These are phyloP conservation scores for Raphidocelis subcapitata DNA, from an alignment of 139 green algal genomes.

Conservation along the genomic window DNA sequence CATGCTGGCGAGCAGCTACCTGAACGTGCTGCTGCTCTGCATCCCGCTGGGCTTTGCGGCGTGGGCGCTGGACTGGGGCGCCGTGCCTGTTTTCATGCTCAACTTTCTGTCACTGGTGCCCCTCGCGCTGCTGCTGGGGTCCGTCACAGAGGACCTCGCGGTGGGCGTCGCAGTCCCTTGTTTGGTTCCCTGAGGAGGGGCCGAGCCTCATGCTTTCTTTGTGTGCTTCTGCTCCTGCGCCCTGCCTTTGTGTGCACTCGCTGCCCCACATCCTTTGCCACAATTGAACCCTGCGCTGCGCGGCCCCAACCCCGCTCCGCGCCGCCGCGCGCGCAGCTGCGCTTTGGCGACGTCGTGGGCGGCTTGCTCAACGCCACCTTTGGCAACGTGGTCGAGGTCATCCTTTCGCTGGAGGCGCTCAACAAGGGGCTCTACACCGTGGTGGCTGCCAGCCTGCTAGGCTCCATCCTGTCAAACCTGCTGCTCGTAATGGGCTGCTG, in stretches of 20 bases:
- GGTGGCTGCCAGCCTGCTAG: constrained; percentile 78
- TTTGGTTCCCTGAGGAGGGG: no score
- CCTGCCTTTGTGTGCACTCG: no score
- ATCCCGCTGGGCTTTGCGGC: constrained; percentile 62
- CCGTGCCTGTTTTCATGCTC: constrained; percentile 49
- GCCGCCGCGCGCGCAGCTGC: background rate
- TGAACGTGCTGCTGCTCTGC: constrained; percentile 76
- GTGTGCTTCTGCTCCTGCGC: no score
- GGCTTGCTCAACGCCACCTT: constrained; percentile 87
- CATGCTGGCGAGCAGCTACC: constrained; percentile 51
- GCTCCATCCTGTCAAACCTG: constrained; percentile 88
- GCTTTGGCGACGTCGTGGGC: constrained; percentile 72
- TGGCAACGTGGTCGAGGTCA: constrained; percentile 94
- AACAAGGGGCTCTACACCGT: constrained; percentile 74
- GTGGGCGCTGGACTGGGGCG: constrained; percentile 31
- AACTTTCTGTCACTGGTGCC: constrained; percentile 85
- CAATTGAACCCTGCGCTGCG: no score
- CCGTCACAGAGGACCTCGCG: constrained; percentile 88
- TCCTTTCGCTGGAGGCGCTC: constrained; percentile 83
- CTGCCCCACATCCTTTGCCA: no score
- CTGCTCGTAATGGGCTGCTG: constrained; percentile 88
- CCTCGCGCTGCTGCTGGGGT: constrained; percentile 83
- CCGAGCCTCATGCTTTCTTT: no score
- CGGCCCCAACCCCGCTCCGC: no score
- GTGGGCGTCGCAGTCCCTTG: constrained; percentile 10